Conservation (phyloP, 2,329 filamentous ascomycete species). For the Sodiomyces alkalinus region DNA sequence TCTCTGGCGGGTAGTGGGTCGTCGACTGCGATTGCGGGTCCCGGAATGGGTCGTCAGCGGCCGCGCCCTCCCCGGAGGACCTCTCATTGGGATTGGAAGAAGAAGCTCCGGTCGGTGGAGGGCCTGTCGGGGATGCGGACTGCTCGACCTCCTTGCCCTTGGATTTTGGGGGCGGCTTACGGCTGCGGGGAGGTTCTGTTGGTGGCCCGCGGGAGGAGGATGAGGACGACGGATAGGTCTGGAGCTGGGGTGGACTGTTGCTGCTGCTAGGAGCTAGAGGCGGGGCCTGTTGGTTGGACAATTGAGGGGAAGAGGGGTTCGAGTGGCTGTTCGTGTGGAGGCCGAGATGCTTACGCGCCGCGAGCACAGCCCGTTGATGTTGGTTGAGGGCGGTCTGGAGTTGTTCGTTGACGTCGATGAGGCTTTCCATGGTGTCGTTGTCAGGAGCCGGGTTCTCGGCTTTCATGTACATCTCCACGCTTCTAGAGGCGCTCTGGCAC, state of each 20-base stretch:
- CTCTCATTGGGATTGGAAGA: too few species aligned
- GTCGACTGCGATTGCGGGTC: conserved; percentile 11
- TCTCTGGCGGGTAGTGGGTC: conserved; percentile 11
- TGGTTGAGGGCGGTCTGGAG: conserved; percentile 68
- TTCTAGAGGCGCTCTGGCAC: conserved; percentile 65
- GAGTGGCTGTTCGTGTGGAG: conserved; percentile 16
- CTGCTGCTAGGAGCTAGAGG: conserved; percentile 10
- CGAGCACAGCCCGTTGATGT: conserved; percentile 67
- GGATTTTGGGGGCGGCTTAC: conserved; percentile 7
- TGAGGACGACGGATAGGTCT: conserved; percentile 5
- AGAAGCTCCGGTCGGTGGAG: conserved; percentile 7
- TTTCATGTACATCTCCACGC: conserved; percentile 75
- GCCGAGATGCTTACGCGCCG: conserved; percentile 40
- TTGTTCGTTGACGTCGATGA: conserved; percentile 92
- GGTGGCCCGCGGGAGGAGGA: conserved; percentile 4
- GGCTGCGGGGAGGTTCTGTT: conserved; percentile 3
- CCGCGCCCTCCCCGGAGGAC: too few species aligned
- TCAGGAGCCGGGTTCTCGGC: conserved; percentile 68
- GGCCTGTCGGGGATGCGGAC: conserved; percentile 6
- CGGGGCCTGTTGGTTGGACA: conserved; percentile 12
- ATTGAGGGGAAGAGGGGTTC: conserved; percentile 11
- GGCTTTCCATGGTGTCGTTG: conserved; percentile 80
- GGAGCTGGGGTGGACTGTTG: conserved; percentile 10
- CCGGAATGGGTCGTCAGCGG: conserved; percentile 12
- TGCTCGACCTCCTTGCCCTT: conserved; percentile 14